Evolutionary conservation across 352 stramenopile genomes (phyloP), one percentile per base, ranked within the genome.

Genomic region (Blastocystis sp.): DNA sequence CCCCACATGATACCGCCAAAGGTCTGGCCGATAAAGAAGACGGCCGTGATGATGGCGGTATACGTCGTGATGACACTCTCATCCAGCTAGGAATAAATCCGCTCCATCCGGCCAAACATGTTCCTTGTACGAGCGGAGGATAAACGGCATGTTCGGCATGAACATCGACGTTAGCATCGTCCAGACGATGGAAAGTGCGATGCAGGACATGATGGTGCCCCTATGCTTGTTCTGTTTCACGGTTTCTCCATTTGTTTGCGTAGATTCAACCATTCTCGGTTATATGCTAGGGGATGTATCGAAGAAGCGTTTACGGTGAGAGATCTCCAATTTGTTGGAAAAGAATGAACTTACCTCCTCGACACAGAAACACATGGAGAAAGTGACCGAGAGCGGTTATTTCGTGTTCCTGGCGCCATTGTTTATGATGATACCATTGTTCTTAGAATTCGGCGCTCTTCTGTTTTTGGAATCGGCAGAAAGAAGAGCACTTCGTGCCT

Each of bases 121-220:
- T n/a, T 71, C 64, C 43, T 71, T 21, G 48, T 71, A 71, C 3
- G 64, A 40, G n/a, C 64, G 64, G 17, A 71, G 40, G 17, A 71
- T 71, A 14, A 71, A 71, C 7, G 64, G 64, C 21, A 71, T n/a
- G 64, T 71, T 71, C 19, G 64, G 64, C 2, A 11, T 38, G 43
- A 71, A 19, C 34, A 71, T 38, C 21, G 64, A 48, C 40, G 2
- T 43, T n/a, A 19, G 48, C 7, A 71, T 24, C 40, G 64, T 48
- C 64, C 64, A 71, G 24, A 71, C 64, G 43, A 71, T 21, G 34
- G 64, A 71, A 52, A 71, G 21, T 38, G 17, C 43, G 43, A 71
- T 71, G 24, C 64, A 71, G 7, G 64, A 71, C 19, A 71, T 43
- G 28, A 71, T 38, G 19, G 64, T 71, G 40, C 64, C 64, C 43